phyloP scores from a whole-genome alignment of 1,284 basidiomycete genomes.

The Fomitopsis betulina region DNA sequence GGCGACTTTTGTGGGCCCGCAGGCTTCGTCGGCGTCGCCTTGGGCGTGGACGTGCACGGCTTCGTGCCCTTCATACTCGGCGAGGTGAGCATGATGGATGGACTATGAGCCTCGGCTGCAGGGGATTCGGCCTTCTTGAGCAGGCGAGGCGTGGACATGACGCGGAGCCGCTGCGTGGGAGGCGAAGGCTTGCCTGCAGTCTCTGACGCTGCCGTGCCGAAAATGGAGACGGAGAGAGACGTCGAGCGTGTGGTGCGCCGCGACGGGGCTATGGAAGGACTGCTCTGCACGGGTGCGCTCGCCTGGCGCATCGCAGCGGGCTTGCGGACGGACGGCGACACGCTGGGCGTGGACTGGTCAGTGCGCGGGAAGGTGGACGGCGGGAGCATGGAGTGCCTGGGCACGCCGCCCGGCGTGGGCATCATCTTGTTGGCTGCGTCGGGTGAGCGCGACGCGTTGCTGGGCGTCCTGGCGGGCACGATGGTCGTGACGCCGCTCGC shows the following conservation, averaged over 20 bases:
- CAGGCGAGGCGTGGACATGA: conserved; percentile 23
- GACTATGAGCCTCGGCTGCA: conserved; percentile 10
- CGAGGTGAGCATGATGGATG: conserved; percentile 11
- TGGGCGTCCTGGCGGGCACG: conserved; percentile 28
- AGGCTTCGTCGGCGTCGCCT: conserved; percentile 16
- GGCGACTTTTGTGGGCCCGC: conserved; percentile 13
- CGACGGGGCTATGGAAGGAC: conserved; percentile 20
- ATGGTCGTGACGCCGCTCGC: conserved; percentile 37
- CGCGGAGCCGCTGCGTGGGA: conserved; percentile 32
- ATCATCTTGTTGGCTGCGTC: conserved; percentile 22
- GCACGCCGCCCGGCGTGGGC: conserved; percentile 17
- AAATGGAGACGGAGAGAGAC: conserved; percentile 26
- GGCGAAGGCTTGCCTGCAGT: conserved; percentile 26
- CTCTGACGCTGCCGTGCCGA: conserved; percentile 20
- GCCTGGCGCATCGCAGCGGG: conserved; percentile 19
- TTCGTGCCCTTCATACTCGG: conserved; percentile 6
- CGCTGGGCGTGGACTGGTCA: conserved; percentile 19
- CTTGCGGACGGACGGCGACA: conserved; percentile 14
- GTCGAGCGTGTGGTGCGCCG: conserved; percentile 23
- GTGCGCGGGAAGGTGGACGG: conserved; percentile 25
- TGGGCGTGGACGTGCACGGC: conserved; percentile 12
- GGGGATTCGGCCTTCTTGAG: conserved; percentile 15
- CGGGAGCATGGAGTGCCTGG: conserved; percentile 20
- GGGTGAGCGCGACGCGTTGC: conserved; percentile 20
- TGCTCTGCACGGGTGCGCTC: conserved; percentile 15